phyloP scores from a whole-genome alignment of 768 basidiomycete species.

The Chalciporus sphaerocephalus region DNA sequence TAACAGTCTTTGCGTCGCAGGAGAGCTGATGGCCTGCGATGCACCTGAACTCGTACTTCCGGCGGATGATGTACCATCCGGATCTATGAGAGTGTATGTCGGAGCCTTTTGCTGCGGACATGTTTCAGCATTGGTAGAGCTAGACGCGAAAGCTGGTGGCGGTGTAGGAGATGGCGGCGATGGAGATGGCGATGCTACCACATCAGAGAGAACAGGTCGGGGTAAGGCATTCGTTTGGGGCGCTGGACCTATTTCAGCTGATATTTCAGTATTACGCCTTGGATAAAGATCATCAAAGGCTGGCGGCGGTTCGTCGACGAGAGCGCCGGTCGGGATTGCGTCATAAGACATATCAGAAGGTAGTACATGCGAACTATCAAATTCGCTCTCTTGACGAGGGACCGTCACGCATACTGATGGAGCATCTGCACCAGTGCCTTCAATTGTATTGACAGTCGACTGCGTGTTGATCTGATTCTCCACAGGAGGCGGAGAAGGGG shows the following conservation, averaged over 20 bases:
- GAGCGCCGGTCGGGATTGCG: conserved; percentile 19
- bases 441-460: not conserved
- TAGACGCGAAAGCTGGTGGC: not conserved
- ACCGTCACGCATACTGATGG: not conserved
- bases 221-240: not conserved
- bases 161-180: not conserved
- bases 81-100: not conserved
- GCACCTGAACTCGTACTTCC: not conserved
- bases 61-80: not conserved
- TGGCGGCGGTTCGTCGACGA: conserved; percentile 27
- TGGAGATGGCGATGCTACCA: not conserved
- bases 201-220: not conserved
- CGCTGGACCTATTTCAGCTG: not conserved
- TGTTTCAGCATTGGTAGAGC: not conserved
- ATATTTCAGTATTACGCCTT: not conserved
- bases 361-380: not conserved
- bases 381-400: not conserved
- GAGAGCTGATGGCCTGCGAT: not conserved
- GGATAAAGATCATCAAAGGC: conserved; percentile 18
- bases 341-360: conserved; percentile 11
- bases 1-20: not conserved
- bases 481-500: conserved; percentile 6
- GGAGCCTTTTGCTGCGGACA: not conserved
- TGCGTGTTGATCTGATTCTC: too few species aligned
- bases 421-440: not conserved